phyloP scores from a whole-genome alignment of 306 rosid species.

The Ormosia semicastrata region DNA sequence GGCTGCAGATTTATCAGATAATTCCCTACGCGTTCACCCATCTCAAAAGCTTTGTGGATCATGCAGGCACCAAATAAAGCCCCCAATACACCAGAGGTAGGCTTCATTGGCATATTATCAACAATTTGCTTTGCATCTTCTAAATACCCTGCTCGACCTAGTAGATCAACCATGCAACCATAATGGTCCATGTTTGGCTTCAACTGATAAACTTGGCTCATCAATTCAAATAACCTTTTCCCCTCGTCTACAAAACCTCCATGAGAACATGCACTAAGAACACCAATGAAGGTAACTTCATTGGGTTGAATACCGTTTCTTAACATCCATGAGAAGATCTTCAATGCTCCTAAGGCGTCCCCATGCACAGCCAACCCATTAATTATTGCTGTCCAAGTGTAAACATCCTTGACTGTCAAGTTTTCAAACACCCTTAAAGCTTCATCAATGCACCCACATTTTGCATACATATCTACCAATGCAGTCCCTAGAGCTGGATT shows the following conservation, averaged over 20 bases:
- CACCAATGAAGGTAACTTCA: slow-evolving; percentile 37
- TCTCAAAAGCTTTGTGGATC: slow-evolving; percentile 35
- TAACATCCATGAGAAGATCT: slow-evolving; percentile 40
- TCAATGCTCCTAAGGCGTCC: slow-evolving; percentile 29
- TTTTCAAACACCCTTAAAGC: slow-evolving; percentile 38
- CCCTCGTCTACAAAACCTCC: slow-evolving; percentile 46
- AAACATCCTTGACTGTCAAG: slow-evolving; percentile 37
- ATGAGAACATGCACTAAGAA: slow-evolving; percentile 48
- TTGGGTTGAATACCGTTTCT: slow-evolving; percentile 41
- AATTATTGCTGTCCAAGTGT: slow-evolving; percentile 42
- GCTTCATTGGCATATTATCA: slow-evolving; percentile 48
- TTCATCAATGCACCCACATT: slow-evolving; percentile 42
- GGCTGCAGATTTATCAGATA: slow-evolving; percentile 34
- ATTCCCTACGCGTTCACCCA: slow-evolving; percentile 43
- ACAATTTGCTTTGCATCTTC: slow-evolving; percentile 44
- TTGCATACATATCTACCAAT: slow-evolving; percentile 48
- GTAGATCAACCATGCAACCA: slow-evolving; percentile 56
- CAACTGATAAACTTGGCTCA: slow-evolving; percentile 33
- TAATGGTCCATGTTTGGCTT: slow-evolving; percentile 46
- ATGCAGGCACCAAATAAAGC: slow-evolving; percentile 45
- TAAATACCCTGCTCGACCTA: slow-evolving; percentile 43
- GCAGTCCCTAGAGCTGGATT: slow-evolving; percentile 34
- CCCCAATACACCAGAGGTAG: slow-evolving; percentile 33
- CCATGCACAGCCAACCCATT: slow-evolving; percentile 46
- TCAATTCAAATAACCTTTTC: slow-evolving; percentile 30